A percentile compares a stretch with the other conserved stretches of the same genome.
These are phyloP conservation scores for Corniculantispora saksenae DNA, from an alignment of 2,329 filamentous ascomycete species.

Conservation along the genomic window DNA sequence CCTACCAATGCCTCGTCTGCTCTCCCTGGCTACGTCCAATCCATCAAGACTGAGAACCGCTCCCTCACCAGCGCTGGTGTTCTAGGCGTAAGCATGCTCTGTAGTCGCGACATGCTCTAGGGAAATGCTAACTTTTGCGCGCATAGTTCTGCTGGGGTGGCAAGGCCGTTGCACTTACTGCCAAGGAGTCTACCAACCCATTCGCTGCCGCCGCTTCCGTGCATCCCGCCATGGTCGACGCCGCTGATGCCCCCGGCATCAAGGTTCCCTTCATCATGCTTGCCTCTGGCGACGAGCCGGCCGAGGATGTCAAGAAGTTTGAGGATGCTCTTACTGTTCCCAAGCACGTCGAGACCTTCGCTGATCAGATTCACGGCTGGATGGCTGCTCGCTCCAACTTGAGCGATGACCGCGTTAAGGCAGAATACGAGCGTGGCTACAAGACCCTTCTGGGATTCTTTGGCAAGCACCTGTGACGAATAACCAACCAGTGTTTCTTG, in stretches of 20 bases:
- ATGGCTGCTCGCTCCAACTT: slow-evolving; percentile 69
- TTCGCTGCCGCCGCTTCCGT: slow-evolving; percentile 56
- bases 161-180: slow-evolving; percentile 59
- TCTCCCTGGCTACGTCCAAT: slow-evolving; percentile 57
- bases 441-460: slow-evolving; percentile 61
- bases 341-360: slow-evolving; percentile 66
- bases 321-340: slow-evolving; percentile 53
- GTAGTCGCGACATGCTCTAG: too few species aligned
- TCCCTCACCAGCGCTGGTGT: slow-evolving; percentile 60
- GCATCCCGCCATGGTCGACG: slow-evolving; percentile 66
- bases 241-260: slow-evolving; percentile 59
- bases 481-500: too few species aligned
- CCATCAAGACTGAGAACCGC: slow-evolving; percentile 53
- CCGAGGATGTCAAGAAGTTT: slow-evolving; percentile 57
- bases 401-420: slow-evolving; percentile 55
- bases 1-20: slow-evolving; percentile 49
- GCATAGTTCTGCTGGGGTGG: slow-evolving; percentile 69
- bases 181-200: slow-evolving; percentile 51
- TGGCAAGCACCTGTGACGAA: slow-evolving; percentile 46
- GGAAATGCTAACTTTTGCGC: background rate
- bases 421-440: slow-evolving; percentile 64
- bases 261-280: slow-evolving; percentile 63
- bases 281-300: slow-evolving; percentile 65
- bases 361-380: slow-evolving; percentile 71
- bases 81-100: slow-evolving; percentile 52